These are phyloP conservation scores for Aureobasidium sp. DNA, from an alignment of 2,329 filamentous ascomycete species.

Conservation along the genomic window DNA sequence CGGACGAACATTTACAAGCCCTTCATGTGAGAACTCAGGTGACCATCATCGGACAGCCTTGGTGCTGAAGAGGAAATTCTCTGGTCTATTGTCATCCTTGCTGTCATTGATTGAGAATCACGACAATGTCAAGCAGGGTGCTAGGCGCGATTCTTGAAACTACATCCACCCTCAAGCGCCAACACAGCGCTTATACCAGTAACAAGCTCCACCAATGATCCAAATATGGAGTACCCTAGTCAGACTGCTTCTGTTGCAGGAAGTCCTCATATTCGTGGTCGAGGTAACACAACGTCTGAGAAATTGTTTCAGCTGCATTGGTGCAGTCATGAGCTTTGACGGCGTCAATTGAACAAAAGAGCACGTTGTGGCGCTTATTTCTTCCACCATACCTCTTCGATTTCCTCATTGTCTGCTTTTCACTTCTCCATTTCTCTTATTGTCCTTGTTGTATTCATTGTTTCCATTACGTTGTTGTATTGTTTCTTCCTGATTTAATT, in stretches of 20 bases:
- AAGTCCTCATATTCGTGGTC: not conserved
- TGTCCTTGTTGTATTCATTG: slow-evolving; percentile 14
- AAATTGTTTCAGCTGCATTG: slow-evolving; percentile 7
- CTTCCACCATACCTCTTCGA: slow-evolving; percentile 12
- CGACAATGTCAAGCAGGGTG: not conserved
- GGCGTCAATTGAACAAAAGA: slow-evolving; percentile 1
- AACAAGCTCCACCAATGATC: slow-evolving; percentile 14
- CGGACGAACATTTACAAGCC: not conserved
- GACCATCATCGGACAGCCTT: not conserved
- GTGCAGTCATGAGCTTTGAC: not conserved
- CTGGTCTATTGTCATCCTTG: not conserved
- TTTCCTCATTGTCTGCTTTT: slow-evolving; percentile 18
- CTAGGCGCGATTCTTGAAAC: slow-evolving; percentile 8
- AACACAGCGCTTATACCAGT: slow-evolving; percentile 14
- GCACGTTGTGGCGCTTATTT: slow-evolving; percentile 5
- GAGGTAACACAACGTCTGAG: slow-evolving; percentile 4
- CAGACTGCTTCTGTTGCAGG: not conserved
- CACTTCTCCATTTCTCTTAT: slow-evolving; percentile 17
- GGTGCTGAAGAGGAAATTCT: not conserved
- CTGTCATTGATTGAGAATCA: not conserved
- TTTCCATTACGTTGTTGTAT: slow-evolving; percentile 17
- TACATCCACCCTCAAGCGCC: slow-evolving; percentile 1
- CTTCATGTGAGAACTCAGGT: not conserved
- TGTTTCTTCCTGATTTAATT: slow-evolving; percentile 15
- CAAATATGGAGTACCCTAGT: not conserved